Base-by-base conservation (phyloP, 495 filamentous ascomycete genomes). In the Corynascus novoguineensis region DNA sequence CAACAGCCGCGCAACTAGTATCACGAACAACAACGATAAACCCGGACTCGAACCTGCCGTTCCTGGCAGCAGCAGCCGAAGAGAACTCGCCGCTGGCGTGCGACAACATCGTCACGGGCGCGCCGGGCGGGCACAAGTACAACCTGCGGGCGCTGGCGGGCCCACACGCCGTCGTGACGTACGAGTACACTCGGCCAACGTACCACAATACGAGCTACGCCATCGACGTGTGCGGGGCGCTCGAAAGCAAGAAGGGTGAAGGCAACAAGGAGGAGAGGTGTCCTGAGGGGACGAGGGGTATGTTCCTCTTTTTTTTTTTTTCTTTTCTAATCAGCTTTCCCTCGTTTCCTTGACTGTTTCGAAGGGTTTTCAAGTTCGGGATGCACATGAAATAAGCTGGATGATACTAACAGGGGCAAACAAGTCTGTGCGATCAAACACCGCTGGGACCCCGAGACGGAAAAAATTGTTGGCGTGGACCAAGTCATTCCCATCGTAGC, bases 381-480 rank as follows among this genome's bases (percentile, higher is more conserved):
- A n/a, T n/a, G n/a, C n/a, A n/a, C n/a, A n/a, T n/a, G n/a, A n/a
- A n/a, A n/a, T n/a, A n/a, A n/a, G n/a, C n/a, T n/a, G n/a, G n/a
- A n/a, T n/a, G n/a, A n/a, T n/a, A n/a, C n/a, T n/a, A n/a, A n/a
- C n/a, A n/a, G n/a, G n/a, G 41, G 41, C 34, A 2, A 57, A 14
- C 41, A 35, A 91, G 90, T 92, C n/a, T 97, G 92, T 73, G 91
- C 78, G 17, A 88, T 95, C 66, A 73, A 83, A 50, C 77, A 76
- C 27, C 79, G 76, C 48, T 71, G 61, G 67, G 45, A 76, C 78
- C 56, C 72, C 72, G 48, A 74, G 1, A 19, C 37, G 17, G 57
- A 59, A 22, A 64, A 65, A 34, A 41, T 44, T 50, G 68, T 48
- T 0, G 65, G 19, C 29, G 48, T 82, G 32, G 64, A 73, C 21